These are phyloP conservation scores for Leccinum longicurvipes DNA, from an alignment of 768 basidiomycete genomes.

Conservation along the genomic window DNA sequence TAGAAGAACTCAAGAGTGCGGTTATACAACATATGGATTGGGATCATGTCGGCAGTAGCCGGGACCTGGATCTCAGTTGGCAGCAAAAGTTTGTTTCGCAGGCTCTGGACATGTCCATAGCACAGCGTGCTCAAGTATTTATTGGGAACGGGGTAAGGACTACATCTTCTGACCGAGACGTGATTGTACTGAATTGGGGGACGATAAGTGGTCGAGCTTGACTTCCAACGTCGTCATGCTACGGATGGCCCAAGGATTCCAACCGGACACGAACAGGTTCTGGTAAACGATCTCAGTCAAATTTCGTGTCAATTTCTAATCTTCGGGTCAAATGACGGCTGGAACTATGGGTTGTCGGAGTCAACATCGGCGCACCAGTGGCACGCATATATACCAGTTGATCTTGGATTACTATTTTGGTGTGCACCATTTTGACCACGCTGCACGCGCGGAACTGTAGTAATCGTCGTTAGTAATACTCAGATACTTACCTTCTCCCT, in stretches of 20 bases:
- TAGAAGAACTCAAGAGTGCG: conserved; percentile 36
- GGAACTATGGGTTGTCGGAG: background rate
- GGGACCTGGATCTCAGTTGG: conserved; percentile 40
- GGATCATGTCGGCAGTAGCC: conserved; percentile 40
- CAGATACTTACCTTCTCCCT: too few relatives aligned
- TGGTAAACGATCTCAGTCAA: conserved; percentile 31
- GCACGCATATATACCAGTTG: background rate
- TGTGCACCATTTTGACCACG: background rate
- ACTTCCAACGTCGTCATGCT: conserved; percentile 41
- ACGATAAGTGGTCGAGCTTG: conserved; percentile 38
- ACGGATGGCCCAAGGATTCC: conserved; percentile 30
- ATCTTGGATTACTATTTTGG: background rate
- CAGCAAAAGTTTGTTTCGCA: conserved; percentile 45
- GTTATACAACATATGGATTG: conserved; percentile 34
- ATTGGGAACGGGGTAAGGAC: conserved; percentile 51
- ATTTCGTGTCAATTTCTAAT: background rate
- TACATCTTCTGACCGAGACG: background rate
- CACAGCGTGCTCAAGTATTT: conserved; percentile 44
- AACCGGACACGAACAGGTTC: conserved; percentile 32
- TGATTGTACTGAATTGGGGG: conserved; percentile 2
- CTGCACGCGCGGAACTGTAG: background rate
- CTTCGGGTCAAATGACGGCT: background rate
- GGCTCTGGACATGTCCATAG: conserved; percentile 51
- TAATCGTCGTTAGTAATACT: background rate
- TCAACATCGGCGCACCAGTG: background rate